These are phyloP conservation scores for Xylariaceae sp. DNA, from an alignment of 2,329 filamentous ascomycete species.

Conservation along the genomic window DNA sequence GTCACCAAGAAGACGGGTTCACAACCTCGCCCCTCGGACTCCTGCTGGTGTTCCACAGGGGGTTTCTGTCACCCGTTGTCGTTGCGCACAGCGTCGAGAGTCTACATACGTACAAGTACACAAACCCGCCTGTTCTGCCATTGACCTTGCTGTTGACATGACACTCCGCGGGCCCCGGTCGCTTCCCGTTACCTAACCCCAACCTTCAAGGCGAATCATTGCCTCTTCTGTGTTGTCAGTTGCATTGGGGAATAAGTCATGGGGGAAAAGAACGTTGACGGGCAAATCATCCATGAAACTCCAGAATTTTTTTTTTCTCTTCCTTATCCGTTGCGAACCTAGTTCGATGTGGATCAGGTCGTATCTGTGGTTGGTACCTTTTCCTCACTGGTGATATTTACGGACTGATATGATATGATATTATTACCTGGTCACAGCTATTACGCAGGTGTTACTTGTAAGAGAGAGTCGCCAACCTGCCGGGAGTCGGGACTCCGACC, in stretches of 20 bases:
- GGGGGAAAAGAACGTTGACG: slow-evolving; percentile 10
- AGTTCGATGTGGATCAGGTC: not conserved
- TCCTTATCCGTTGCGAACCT: slow-evolving; percentile 2
- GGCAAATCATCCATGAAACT: slow-evolving; percentile 5
- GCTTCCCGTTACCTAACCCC: slow-evolving; percentile 5
- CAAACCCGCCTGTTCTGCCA: not conserved
- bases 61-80: not conserved
- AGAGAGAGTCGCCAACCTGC: slow-evolving; percentile 2
- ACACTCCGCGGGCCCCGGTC: not conserved
- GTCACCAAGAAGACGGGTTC: too few species aligned
- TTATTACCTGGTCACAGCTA: not conserved
- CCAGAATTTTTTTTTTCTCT: not conserved
- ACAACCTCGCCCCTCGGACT: too few species aligned
- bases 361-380: not conserved
- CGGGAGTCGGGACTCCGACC: slow-evolving; percentile 5
- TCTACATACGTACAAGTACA: not conserved
- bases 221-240: slow-evolving; percentile 9
- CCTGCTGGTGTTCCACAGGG: too few species aligned
- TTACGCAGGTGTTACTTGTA: not conserved
- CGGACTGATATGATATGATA: not conserved
- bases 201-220: slow-evolving; percentile 13
- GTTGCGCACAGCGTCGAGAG: not conserved
- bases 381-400: slow-evolving; percentile 1
- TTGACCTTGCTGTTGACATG: not conserved
- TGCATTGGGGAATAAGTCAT: slow-evolving; percentile 13